Percentiles rank a stretch among this genome's conserved stretches.
These are phyloP conservation scores for Clarireedia homoeocarpa DNA, from an alignment of 2,329 filamentous ascomycete species.

Conservation along the genomic window DNA sequence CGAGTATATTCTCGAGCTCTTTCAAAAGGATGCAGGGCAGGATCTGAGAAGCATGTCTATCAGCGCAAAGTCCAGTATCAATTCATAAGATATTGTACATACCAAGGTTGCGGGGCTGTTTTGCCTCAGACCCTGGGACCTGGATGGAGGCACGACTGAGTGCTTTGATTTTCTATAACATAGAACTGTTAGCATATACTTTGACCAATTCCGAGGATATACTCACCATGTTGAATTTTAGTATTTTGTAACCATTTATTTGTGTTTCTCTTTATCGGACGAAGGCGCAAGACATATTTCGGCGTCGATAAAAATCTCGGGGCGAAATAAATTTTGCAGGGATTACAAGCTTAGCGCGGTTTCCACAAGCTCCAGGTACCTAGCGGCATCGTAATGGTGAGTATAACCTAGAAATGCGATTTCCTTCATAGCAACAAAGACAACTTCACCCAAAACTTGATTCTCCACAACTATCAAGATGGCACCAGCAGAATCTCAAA, in stretches of 20 bases:
- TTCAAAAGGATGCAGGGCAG: constrained; percentile 60
- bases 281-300: background rate
- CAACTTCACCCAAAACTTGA: constrained; percentile 8
- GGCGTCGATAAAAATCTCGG: constrained; percentile 1
- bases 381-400: constrained; percentile 9
- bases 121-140: constrained; percentile 57
- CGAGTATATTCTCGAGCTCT: constrained; percentile 77
- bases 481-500: constrained; percentile 50
- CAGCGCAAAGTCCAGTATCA: background rate
- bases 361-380: constrained; percentile 17
- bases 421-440: constrained; percentile 14
- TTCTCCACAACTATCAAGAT: constrained; percentile 32
- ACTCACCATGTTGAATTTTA: constrained; percentile 26
- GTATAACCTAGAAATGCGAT: constrained; percentile 14
- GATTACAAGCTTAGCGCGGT: constrained; percentile 15
- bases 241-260: constrained; percentile 14
- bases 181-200: background rate
- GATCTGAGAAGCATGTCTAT: background rate
- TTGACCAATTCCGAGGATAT: background rate
- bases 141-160: constrained; percentile 60
- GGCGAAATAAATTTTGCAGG: constrained; percentile 18
- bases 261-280: background rate
- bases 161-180: constrained; percentile 51
- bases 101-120: constrained; percentile 66
- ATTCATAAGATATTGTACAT: background rate